A percentile compares a stretch with the other conserved stretches of the same genome.
These are phyloP conservation scores for Phytophthora vignae DNA, from an alignment of 352 stramenopile species.

Conservation along the genomic window DNA sequence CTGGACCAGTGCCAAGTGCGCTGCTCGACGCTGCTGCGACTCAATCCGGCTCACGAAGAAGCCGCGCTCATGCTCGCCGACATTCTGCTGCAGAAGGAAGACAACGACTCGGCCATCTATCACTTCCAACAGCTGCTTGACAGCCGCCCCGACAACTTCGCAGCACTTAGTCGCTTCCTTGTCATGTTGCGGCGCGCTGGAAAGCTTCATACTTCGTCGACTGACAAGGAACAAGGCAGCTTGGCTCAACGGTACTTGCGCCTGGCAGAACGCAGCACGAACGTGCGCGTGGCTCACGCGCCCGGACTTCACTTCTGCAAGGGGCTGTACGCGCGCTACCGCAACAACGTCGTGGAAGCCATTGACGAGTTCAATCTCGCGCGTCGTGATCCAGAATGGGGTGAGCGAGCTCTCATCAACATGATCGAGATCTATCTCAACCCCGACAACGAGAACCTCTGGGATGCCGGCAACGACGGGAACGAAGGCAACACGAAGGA, in stretches of 20 bases:
- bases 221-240: constrained; percentile 33
- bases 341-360: constrained; percentile 91
- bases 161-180: constrained; percentile 89
- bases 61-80: constrained; percentile 93
- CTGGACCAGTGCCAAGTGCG: constrained; percentile 87
- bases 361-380: constrained; percentile 93
- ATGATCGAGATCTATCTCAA: constrained; percentile 96
- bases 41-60: constrained; percentile 87
- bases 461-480: constrained; percentile 63
- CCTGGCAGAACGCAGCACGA: constrained; percentile 72
- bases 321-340: constrained; percentile 89
- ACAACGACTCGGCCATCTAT: constrained; percentile 89
- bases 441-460: constrained; percentile 93
- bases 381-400: constrained; percentile 90
- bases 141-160: constrained; percentile 91
- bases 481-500: constrained; percentile 71
- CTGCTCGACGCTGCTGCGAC: constrained; percentile 83
- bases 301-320: constrained; percentile 92
- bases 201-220: constrained; percentile 64
- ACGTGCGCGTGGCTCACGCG: constrained; percentile 78
- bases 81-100: constrained; percentile 89
- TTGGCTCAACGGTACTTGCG: constrained; percentile 77
- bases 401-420: constrained; percentile 85
- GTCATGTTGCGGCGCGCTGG: constrained; percentile 87
- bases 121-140: constrained; percentile 92